Base-by-base conservation (phyloP, 352 stramenopile species). In the Globisporangium irregulare region DNA sequence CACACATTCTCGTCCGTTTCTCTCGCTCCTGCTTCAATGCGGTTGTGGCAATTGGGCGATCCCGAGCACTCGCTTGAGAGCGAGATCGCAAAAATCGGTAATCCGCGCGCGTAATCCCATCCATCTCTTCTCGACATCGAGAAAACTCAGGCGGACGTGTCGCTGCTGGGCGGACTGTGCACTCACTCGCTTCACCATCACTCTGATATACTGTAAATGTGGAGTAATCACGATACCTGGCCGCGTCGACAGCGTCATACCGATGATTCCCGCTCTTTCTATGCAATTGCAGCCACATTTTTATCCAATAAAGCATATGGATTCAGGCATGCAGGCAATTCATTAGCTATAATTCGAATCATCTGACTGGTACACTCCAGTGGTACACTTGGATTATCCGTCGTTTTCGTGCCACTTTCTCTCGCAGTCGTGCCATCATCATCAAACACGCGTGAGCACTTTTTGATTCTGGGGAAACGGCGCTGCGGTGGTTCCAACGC, bases 341-440 rank as follows among this genome's bases (percentile, higher is more conserved):
- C 12, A 59, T 59, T 59, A 2, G 53, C 53, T 59, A 59, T 36
- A 59, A 59, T 22, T 24, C 7, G 3, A 8, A n/a, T 3, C 4
- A 14, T 4, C 3, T 1, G 15, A 38, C 4, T 22, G 53, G 53
- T 59, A 59, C 53, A 57, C 7, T 5, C 10, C 10, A 22, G 14
- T 59, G 53, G 53, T 38, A 59, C 53, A 38, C 25, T 9, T 27
- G 24, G 5, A 14, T 3, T 12, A 46, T 18, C 2, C 12, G 15
- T 29, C 15, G 25, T 38, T 59, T 59, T 27, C 29, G 14, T 24
- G 24, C 20, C 0, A 7, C 14, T 22, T 36, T 29, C 18, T 38
- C 25, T 59, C 14, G 48, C n/a, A 55, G 20, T 55, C 27, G n/a
- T 55, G 53, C 53, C 53, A 59, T 59, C 53, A 59, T 59, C 53